A percentile compares a stretch with the other conserved stretches of the same genome.
Conservation (phyloP, 129 eudicot species). For the Escallonia herrerae region DNA sequence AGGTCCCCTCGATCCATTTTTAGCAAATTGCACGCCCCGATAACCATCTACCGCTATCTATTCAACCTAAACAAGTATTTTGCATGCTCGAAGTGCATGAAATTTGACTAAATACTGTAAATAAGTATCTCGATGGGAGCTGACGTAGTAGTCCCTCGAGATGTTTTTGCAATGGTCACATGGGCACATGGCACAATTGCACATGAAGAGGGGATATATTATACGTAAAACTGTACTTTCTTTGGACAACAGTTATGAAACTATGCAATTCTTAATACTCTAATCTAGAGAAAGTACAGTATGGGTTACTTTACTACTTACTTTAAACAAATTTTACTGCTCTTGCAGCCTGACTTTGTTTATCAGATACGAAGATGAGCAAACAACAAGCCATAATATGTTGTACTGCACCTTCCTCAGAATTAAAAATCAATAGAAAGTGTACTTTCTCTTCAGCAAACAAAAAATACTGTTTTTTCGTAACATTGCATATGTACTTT, state of each 20-base stretch:
- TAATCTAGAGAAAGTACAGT: not conserved
- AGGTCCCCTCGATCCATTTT: conserved; percentile 13
- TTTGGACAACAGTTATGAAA: conserved; percentile 1
- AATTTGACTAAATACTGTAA: not conserved
- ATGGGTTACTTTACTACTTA: not conserved
- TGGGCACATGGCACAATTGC: conserved; percentile 3
- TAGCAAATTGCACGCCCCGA: conserved; percentile 15
- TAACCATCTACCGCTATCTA: not conserved
- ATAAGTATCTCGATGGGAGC: not conserved
- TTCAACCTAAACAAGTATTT: not conserved
- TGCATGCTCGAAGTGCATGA: not conserved
- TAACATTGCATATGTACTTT: no score
- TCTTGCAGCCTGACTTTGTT: not conserved
- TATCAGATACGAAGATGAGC: not conserved
- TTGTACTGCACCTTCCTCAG: not conserved
- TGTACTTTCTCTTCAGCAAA: no score
- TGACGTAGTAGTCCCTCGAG: not conserved
- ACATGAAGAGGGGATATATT: conserved; percentile 1
- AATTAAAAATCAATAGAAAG: no score
- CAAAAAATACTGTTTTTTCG: no score
- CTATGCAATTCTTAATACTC: not conserved
- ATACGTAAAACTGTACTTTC: conserved; percentile 14
- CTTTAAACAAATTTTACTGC: not conserved
- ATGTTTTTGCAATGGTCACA: not conserved
- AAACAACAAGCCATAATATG: not conserved